Conservation (phyloP, 495 filamentous ascomycete genomes). For the Penicillium taxi region DNA sequence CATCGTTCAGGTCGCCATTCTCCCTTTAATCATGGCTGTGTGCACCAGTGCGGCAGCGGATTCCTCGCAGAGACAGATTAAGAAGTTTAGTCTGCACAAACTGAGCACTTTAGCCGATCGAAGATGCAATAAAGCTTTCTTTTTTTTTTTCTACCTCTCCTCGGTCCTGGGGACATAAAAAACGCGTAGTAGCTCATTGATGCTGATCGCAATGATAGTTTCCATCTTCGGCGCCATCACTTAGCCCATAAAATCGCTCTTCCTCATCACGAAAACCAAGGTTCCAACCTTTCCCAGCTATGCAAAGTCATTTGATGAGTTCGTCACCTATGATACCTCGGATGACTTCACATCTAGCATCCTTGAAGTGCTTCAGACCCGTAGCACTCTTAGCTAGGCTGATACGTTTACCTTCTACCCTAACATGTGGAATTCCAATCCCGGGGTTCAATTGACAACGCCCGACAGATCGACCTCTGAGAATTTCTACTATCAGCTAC, state of each 20-base stretch:
- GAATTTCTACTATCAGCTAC: slow-evolving; percentile 12
- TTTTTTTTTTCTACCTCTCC: slow-evolving; percentile 1
- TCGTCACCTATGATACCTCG: neutral
- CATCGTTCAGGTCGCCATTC: slow-evolving; percentile 14
- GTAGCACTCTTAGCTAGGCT: neutral
- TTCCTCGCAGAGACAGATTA: slow-evolving; percentile 15
- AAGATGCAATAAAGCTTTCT: slow-evolving; percentile 15
- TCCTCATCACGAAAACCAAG: slow-evolving; percentile 13
- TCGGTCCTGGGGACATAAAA: neutral
- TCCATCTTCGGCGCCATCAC: slow-evolving; percentile 15
- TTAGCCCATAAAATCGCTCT: slow-evolving; percentile 17
- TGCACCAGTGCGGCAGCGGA: slow-evolving; percentile 21
- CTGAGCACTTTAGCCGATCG: slow-evolving; percentile 19
- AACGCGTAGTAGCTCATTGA: slow-evolving; percentile 12
- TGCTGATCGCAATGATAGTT: slow-evolving; percentile 13
- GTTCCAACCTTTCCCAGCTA: slow-evolving; percentile 8
- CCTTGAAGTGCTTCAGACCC: neutral
- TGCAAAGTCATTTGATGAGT: no score
- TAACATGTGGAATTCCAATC: neutral
- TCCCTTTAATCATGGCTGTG: slow-evolving; percentile 23
- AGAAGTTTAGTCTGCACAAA: slow-evolving; percentile 12
- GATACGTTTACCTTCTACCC: neutral
- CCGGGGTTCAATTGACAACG: neutral
- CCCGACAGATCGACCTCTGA: slow-evolving; percentile 8
- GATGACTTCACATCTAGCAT: neutral